Conservation (phyloP, 1,284 basidiomycete species). For the Rhodotorula glutinis region DNA sequence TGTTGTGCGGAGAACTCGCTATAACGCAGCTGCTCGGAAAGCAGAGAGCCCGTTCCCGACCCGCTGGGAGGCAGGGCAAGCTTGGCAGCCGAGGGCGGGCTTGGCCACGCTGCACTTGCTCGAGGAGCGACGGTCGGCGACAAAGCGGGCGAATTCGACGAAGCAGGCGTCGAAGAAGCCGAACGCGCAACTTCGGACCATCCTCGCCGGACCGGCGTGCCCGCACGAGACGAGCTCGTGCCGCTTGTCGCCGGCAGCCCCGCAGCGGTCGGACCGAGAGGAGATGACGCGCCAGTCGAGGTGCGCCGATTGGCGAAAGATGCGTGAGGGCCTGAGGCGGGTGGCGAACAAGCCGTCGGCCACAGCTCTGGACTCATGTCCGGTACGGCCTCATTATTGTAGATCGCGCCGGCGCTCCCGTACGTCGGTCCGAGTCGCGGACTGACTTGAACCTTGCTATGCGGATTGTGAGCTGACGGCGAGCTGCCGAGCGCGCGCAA, state of each 20-base stretch:
- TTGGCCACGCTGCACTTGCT: neutral
- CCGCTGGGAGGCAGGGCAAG: neutral
- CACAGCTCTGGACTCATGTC: constrained; percentile 34
- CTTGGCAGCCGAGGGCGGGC: constrained; percentile 2
- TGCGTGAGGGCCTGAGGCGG: neutral
- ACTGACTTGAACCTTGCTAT: constrained; percentile 36
- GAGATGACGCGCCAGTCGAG: neutral
- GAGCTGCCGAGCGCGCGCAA: constrained; percentile 11
- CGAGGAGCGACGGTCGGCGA: neutral
- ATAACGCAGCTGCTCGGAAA: constrained; percentile 13
- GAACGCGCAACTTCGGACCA: constrained; percentile 32
- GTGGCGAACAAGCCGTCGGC: constrained; percentile 15
- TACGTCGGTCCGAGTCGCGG: constrained; percentile 38
- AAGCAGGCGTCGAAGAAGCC: neutral
- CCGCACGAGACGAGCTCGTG: neutral
- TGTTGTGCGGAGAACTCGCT: neutral
- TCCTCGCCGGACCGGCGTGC: constrained; percentile 17
- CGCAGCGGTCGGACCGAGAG: neutral
- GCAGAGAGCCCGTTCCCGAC: neutral
- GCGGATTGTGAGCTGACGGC: constrained; percentile 2
- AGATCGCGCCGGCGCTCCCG: constrained; percentile 5
- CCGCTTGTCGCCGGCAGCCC: neutral
- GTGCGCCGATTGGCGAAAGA: neutral
- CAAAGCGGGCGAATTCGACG: neutral
- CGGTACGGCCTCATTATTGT: constrained; percentile 11